These are phyloP conservation scores for Aureobasidium musti DNA, from an alignment of 2,329 filamentous ascomycete genomes.

Conservation along the genomic window DNA sequence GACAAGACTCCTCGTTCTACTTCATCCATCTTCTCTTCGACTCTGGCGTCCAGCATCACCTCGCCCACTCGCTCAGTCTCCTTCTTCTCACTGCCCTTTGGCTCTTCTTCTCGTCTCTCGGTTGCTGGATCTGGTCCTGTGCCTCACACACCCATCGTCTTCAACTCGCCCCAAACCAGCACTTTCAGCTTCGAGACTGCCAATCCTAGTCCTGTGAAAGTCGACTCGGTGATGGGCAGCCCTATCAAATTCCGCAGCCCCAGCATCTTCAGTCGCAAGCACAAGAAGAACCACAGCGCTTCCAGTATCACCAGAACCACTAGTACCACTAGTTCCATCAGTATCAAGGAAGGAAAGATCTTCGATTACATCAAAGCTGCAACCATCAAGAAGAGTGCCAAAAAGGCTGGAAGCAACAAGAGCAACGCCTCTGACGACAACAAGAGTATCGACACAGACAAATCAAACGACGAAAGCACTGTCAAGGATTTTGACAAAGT, in stretches of 20 bases:
- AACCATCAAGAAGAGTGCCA: not conserved
- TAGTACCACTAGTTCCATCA: no score
- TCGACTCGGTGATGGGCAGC: conserved; percentile 9
- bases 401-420: not conserved
- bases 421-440: not conserved
- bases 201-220: not conserved
- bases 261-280: conserved; percentile 10
- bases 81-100: not conserved
- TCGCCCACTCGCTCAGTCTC: not conserved
- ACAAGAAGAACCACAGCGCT: not conserved
- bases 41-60: not conserved
- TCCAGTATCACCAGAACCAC: no score
- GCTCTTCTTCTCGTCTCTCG: not conserved
- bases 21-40: not conserved
- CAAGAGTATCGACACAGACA: not conserved
- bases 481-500: not conserved
- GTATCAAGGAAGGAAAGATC: not conserved
- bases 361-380: not conserved
- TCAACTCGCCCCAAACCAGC: not conserved
- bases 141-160: not conserved
- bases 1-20: not conserved
- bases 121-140: not conserved
- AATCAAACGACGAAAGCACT: not conserved
- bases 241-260: not conserved
- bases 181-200: not conserved